Evolutionary conservation across 169 alveolate genomes (phyloP), one percentile per base, ranked within the genome.

Genomic region (Sarcocystis neurona): DNA sequence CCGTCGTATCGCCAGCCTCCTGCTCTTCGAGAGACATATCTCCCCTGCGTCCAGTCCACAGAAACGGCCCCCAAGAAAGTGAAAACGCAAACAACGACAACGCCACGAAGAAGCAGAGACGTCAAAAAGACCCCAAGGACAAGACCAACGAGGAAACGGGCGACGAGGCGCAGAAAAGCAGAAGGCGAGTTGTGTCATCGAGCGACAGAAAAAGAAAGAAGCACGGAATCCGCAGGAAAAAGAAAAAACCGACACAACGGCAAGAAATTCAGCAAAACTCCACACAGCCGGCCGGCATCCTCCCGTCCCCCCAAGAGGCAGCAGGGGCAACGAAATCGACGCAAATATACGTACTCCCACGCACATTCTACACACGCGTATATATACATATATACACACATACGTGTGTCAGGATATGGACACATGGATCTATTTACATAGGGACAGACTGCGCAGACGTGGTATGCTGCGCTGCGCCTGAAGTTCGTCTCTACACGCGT

Each of bases 1-100:
- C 91, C 91, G n/a, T 87, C 91, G 85, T 87, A 87, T n/a, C 58
- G 74, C 18, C 58, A 66, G 1, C 91, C 91, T 10, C 72, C 87
- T 8, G 20, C 56, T n/a, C n/a, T n/a, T n/a, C 91, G 79, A 80
- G 56, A 79, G 34, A 87, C 91, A 56, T 87, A 87, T 30, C 85
- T 47, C 46, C 91, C 91, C 91, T 87, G 70, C 47, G 6, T n/a
- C n/a, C n/a, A n/a, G n/a, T n/a, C n/a, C n/a, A n/a, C n/a, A n/a
- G n/a, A n/a, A n/a, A n/a, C n/a, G n/a, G n/a, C n/a, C n/a, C n/a
- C n/a, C n/a, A n/a, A n/a, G 1, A 63, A 15, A 3, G 75, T 0
- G 75, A 63, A 18, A 15, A 63, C 12, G 75, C 34, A 63, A 15
- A 37, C 8, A 6, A 20, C 48, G 50, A 68, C 10, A 27, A 39